Evolutionary conservation across 2,329 filamentous ascomycete species (phyloP).

Genomic region (Pseudocercospora eumusae): DNA sequence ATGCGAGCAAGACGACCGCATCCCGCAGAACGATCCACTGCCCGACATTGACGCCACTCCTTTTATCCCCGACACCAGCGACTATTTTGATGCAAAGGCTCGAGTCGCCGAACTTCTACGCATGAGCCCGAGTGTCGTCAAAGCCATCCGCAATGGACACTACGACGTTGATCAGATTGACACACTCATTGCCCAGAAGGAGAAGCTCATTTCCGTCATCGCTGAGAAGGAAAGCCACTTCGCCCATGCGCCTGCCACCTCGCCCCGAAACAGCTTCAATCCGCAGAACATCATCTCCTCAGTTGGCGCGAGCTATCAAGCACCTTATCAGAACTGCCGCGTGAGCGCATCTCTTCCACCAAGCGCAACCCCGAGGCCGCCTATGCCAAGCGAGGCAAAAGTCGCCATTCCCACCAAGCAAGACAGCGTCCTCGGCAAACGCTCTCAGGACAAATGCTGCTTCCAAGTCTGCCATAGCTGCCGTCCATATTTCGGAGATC

Average conservation of each 20-base stretch:
- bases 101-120: constrained; percentile 32
- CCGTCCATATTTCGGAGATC: constrained; percentile 52
- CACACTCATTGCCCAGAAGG: constrained; percentile 47
- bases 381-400: constrained; percentile 17
- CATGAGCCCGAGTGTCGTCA: constrained; percentile 46
- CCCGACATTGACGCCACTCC: constrained; percentile 21
- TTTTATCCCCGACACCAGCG: constrained; percentile 20
- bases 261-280: not conserved
- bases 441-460: constrained; percentile 40
- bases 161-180: constrained; percentile 49
- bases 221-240: constrained; percentile 14
- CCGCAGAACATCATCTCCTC: constrained; percentile 33
- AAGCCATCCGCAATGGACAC: constrained; percentile 45
- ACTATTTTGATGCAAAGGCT: constrained; percentile 30
- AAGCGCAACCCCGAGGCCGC: constrained; percentile 8
- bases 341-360: constrained; percentile 10
- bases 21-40: constrained; percentile 17
- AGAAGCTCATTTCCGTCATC: constrained; percentile 37
- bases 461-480: constrained; percentile 54
- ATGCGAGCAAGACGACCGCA: constrained; percentile 64
- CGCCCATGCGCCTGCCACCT: not conserved
- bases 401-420: constrained; percentile 16
- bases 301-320: constrained; percentile 23
- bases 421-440: constrained; percentile 14
- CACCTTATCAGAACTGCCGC: constrained; percentile 26